Conservation (phyloP, 306 rosid genomes). For the Erythrophleum fordii region DNA sequence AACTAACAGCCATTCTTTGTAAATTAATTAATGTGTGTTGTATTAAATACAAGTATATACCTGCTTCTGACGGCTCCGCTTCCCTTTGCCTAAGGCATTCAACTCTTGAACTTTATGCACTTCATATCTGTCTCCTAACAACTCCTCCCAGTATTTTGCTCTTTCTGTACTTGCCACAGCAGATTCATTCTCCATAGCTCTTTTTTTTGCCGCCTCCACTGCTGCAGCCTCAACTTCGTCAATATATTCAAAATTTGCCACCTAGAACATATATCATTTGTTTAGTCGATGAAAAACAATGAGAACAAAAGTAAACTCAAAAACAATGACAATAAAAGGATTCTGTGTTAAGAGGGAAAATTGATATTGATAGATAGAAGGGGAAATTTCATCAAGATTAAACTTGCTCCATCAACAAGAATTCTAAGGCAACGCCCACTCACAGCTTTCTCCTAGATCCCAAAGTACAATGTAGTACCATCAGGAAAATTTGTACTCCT, state of each 20-base stretch:
- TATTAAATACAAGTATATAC: conserved; percentile 42
- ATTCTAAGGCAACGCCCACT: neutral
- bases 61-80: conserved; percentile 87
- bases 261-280: conserved; percentile 44
- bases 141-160: conserved; percentile 91
- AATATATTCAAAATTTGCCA: conserved; percentile 91
- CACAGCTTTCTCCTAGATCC: conserved; percentile 8
- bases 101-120: conserved; percentile 90
- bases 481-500: neutral
- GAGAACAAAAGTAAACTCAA: neutral
- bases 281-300: neutral
- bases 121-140: conserved; percentile 83
- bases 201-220: conserved; percentile 75
- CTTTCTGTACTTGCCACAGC: conserved; percentile 57
- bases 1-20: neutral
- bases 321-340: neutral
- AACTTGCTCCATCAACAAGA: neutral
- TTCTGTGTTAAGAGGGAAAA: neutral
- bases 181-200: conserved; percentile 46
- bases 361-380: conserved; percentile 3
- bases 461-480: neutral
- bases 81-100: conserved; percentile 92
- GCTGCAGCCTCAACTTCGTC: conserved; percentile 83
- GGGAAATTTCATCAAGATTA: neutral
- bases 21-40: conserved; percentile 18